These are phyloP conservation scores for Gossypium stocksii DNA, from an alignment of 345 rosid genomes.

Conservation along the genomic window DNA sequence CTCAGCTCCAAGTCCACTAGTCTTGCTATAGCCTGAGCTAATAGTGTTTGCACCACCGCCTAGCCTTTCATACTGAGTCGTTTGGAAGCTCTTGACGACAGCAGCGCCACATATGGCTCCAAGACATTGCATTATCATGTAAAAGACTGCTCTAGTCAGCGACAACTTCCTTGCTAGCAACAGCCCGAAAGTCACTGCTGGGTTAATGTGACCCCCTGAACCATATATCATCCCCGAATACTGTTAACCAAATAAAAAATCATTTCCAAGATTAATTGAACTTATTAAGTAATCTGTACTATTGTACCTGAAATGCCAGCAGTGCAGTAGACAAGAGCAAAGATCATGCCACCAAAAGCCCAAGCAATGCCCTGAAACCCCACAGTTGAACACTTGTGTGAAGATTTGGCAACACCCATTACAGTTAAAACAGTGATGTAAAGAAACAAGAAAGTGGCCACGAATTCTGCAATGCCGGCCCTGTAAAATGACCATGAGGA, in stretches of 20 bases:
- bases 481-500: slow-evolving; percentile 39
- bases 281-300: background rate
- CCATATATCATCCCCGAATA: background rate
- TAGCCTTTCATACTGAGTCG: slow-evolving; percentile 7
- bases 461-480: slow-evolving; percentile 37
- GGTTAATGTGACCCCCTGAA: slow-evolving; percentile 45
- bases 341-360: slow-evolving; percentile 51
- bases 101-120: slow-evolving; percentile 49
- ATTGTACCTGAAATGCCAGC: slow-evolving; percentile 25
- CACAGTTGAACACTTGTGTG: slow-evolving; percentile 39
- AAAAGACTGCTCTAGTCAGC: slow-evolving; percentile 37
- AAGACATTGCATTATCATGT: slow-evolving; percentile 47
- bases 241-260: too few relatives aligned
- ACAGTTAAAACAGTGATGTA: slow-evolving; percentile 37
- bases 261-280: background rate
- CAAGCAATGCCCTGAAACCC: slow-evolving; percentile 47
- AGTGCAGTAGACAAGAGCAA: slow-evolving; percentile 45
- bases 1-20: slow-evolving; percentile 42
- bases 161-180: slow-evolving; percentile 47
- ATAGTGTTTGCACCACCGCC: slow-evolving; percentile 40
- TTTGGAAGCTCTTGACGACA: slow-evolving; percentile 39
- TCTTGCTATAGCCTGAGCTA: slow-evolving; percentile 30
- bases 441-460: slow-evolving; percentile 29
- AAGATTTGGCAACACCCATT: slow-evolving; percentile 26
- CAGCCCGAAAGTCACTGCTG: slow-evolving; percentile 42